phyloP scores from a whole-genome alignment of 2,329 filamentous ascomycete species.

The Trichoderma brevicompactum region DNA sequence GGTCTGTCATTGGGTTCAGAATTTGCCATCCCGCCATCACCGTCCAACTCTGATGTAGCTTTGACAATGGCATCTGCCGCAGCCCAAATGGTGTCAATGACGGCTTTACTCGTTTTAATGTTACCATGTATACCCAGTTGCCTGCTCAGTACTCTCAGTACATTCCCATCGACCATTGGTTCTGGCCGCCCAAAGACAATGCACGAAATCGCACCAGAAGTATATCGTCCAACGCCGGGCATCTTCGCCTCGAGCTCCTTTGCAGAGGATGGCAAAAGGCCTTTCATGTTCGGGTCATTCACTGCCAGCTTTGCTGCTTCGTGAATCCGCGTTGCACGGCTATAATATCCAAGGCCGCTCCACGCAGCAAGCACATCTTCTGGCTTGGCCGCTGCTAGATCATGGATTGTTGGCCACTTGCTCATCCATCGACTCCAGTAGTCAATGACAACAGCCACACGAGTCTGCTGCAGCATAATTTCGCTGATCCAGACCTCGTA shows the following conservation, averaged over 20 bases:
- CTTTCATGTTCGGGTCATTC: slow-evolving; percentile 46
- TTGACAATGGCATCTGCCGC: slow-evolving; percentile 61
- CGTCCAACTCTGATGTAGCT: slow-evolving; percentile 49
- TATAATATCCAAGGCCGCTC: slow-evolving; percentile 68
- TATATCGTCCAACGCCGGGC: slow-evolving; percentile 65
- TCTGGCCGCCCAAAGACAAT: slow-evolving; percentile 65
- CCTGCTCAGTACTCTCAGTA: slow-evolving; percentile 62
- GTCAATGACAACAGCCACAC: slow-evolving; percentile 63
- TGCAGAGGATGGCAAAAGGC: slow-evolving; percentile 54
- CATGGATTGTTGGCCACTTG: slow-evolving; percentile 62
- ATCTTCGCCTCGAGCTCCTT: slow-evolving; percentile 55
- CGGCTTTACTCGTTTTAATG: slow-evolving; percentile 58
- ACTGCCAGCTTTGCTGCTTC: slow-evolving; percentile 59
- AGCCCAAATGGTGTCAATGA: slow-evolving; percentile 61
- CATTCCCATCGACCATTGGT: slow-evolving; percentile 68
- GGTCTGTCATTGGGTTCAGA: slow-evolving; percentile 53
- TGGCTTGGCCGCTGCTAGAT: slow-evolving; percentile 56
- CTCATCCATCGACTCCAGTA: slow-evolving; percentile 68
- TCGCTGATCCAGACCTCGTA: slow-evolving; percentile 71
- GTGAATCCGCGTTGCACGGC: slow-evolving; percentile 64
- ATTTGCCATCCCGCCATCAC: slow-evolving; percentile 31
- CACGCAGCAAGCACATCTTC: slow-evolving; percentile 64
- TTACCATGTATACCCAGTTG: slow-evolving; percentile 63
- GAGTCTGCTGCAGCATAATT: slow-evolving; percentile 70
- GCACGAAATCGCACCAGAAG: slow-evolving; percentile 64